These are phyloP conservation scores for Beverwykella pulmonaria DNA, from an alignment of 495 filamentous ascomycete genomes.

Conservation along the genomic window DNA sequence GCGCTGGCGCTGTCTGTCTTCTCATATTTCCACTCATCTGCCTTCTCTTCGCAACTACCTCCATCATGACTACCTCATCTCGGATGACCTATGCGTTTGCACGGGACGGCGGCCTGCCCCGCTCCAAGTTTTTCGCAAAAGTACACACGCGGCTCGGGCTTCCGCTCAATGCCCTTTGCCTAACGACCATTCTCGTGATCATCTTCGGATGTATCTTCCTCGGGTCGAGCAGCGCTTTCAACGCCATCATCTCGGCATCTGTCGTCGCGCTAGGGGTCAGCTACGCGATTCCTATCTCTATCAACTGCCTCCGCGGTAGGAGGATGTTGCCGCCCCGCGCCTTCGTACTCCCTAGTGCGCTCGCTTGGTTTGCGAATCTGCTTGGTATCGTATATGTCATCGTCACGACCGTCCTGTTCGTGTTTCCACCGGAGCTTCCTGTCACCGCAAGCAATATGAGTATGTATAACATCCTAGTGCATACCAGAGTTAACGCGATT, in stretches of 20 bases:
- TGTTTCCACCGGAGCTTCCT: conserved; percentile 71
- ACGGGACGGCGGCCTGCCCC: conserved; percentile 71
- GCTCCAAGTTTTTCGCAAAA: conserved; percentile 63
- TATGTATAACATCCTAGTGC: conserved; percentile 43
- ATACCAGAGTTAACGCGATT: not conserved
- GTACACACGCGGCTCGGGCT: conserved; percentile 66
- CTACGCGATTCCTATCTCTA: conserved; percentile 71
- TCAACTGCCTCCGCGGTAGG: conserved; percentile 67
- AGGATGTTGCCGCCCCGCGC: conserved; percentile 64
- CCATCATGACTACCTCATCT: conserved; percentile 75
- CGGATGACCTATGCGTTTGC: conserved; percentile 79
- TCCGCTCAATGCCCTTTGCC: conserved; percentile 68
- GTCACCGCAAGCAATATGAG: conserved; percentile 73
- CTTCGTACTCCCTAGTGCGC: conserved; percentile 60
- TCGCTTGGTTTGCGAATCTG: conserved; percentile 67
- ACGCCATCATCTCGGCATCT: conserved; percentile 70
- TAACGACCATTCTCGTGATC: conserved; percentile 65
- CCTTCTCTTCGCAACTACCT: conserved; percentile 69
- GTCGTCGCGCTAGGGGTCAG: conserved; percentile 72
- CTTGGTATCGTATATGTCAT: conserved; percentile 67
- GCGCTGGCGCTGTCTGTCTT: conserved; percentile 67
- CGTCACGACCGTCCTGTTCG: conserved; percentile 72
- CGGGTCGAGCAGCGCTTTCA: conserved; percentile 67
- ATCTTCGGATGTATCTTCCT: conserved; percentile 76
- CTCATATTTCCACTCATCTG: conserved; percentile 75